Base-by-base conservation (phyloP, 2,329 filamentous ascomycete species). In the Elsinoe australis region DNA sequence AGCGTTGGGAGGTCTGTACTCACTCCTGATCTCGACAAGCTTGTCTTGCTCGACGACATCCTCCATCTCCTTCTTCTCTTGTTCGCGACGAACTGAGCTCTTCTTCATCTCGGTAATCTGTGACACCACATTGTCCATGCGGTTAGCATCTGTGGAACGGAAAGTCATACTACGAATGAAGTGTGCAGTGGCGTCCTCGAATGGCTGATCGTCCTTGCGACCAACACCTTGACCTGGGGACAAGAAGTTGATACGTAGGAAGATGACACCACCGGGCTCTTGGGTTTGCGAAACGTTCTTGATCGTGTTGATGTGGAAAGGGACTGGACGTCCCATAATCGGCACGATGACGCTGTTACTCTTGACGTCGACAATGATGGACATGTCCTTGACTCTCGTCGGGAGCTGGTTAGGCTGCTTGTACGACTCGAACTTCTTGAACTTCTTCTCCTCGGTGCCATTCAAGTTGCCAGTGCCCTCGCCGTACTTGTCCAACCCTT, bases 21-120 rank as follows among this genome's bases (percentile, higher is more conserved):
- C 26, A 48, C 85, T 95, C 73, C 92, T 78, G 57, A 96, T 89
- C 63, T 95, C 89, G 56, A 94, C 74, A 46, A 98, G 79, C 71
- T 98, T 98, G 64, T 98, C 92, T 66, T 98, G 92, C 67, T 96
- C 92, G 4, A 98, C 89, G 17, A 98, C 92, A 66, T 98, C 92
- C 64, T 98, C 92, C 85, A 98, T 85, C 58, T 98, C 90, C 71
- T 98, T 98, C 79, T 96, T 95, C 68, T 95, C 90, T 60, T 95
- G 89, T 66, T 98, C 92, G 58, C 87, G 85, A 67, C 94, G 89
- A 33, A 87, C 79, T 4, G 86, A 82, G 57, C 90, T 87, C 63
- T 92, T 94, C 72, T 95, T 94, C 73, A 98, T 83, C 61, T 95
- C 92, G 8, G 87, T 90, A 58, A 98, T 96, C 61, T 94, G 86